Evolutionary conservation across 495 filamentous ascomycete species (phyloP).

Genomic region (Penicillium lividum): DNA sequence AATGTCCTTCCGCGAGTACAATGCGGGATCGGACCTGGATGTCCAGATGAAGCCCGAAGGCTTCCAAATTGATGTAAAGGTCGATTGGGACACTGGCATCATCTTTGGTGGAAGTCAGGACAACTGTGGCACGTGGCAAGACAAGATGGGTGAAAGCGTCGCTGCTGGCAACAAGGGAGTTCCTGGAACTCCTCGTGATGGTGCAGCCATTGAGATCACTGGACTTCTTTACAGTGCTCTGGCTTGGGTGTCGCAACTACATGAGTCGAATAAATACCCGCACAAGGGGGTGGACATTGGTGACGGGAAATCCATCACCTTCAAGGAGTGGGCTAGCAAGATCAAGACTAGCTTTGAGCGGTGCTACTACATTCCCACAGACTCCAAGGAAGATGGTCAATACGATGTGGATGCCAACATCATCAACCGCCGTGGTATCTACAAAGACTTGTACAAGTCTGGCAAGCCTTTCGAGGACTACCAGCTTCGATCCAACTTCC

Average conservation of each 20-base stretch:
- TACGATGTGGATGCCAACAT: conserved; percentile 80
- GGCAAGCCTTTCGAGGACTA: conserved; percentile 98
- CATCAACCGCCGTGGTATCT: conserved; percentile 89
- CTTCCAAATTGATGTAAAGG: conserved; percentile 85
- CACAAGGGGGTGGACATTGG: conserved; percentile 68
- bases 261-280: conserved; percentile 64
- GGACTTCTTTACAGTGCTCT: conserved; percentile 89
- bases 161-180: conserved; percentile 89
- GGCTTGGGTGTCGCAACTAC: conserved; percentile 70
- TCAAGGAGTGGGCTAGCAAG: conserved; percentile 75
- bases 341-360: conserved; percentile 87
- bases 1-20: conserved; percentile 90
- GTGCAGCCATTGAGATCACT: conserved; percentile 91
- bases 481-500: conserved; percentile 90
- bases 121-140: conserved; percentile 99
- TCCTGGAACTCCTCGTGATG: conserved; percentile 95
- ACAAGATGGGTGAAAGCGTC: conserved; percentile 99
- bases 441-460: conserved; percentile 92
- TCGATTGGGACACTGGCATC: conserved; percentile 91
- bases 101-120: conserved; percentile 90
- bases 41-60: conserved; percentile 91
- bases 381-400: conserved; percentile 63
- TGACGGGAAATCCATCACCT: conserved; percentile 60
- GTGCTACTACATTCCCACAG: conserved; percentile 79
- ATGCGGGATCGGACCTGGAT: conserved; percentile 84